Evolutionary conservation across 1,139 yeast species (phyloP).

Genomic region (Nakaseomyces sp.): DNA sequence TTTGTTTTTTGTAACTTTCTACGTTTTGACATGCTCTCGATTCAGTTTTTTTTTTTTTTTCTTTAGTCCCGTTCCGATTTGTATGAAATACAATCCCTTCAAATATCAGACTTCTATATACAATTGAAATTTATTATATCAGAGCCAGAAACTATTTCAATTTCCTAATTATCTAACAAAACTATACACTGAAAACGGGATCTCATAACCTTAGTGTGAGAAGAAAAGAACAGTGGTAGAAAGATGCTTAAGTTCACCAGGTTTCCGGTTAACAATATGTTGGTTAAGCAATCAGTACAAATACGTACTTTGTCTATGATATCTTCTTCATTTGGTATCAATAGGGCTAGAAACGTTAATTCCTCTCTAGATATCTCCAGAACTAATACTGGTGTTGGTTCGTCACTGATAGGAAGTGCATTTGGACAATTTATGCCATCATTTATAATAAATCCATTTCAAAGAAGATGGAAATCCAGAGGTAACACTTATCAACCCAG

Average conservation of each 20-base stretch:
- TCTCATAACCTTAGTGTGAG: no score
- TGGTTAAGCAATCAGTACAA: neutral
- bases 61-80: no score
- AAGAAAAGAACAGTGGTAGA: neutral
- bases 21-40: no score
- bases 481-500: constrained; percentile 96
- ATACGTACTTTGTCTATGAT: constrained; percentile 1
- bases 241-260: neutral
- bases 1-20: no score
- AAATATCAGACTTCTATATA: no score
- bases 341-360: neutral
- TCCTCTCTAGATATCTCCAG: neutral
- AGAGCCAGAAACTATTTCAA: no score
- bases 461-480: constrained; percentile 71
- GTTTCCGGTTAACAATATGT: neutral
- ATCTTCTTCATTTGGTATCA: constrained; percentile 3
- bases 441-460: constrained; percentile 9
- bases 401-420: neutral
- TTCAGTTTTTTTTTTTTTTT: no score
- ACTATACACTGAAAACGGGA: no score
- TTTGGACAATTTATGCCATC: neutral
- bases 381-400: neutral
- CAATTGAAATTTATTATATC: no score
- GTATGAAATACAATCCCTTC: no score
- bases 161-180: no score